Percentiles rank a stretch among this genome's conserved stretches.
Evolutionary conservation across 345 rosid genomes (phyloP).

Genomic region (Schrenkiella parvula): DNA sequence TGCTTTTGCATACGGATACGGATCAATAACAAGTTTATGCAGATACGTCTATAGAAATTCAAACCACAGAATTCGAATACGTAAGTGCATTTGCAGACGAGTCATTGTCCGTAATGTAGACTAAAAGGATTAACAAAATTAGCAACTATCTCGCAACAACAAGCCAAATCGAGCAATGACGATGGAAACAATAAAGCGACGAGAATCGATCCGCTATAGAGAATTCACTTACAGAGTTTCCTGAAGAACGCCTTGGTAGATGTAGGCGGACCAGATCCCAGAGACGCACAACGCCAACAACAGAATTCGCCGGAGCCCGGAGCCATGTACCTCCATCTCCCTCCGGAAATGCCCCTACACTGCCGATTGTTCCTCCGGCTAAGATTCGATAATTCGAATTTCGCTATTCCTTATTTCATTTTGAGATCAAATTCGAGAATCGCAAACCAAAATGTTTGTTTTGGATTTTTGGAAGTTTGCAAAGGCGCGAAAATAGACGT

Average conservation of each 20-base stretch:
- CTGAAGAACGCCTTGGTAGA: constrained; percentile 93
- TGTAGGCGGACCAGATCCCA: constrained; percentile 96
- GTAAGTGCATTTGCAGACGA: background rate
- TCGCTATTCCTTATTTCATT: background rate
- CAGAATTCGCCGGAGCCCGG: constrained; percentile 64
- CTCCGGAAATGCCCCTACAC: background rate
- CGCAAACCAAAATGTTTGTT: background rate
- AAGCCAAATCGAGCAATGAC: background rate
- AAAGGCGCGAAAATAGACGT: constrained; percentile 46
- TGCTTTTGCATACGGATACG: background rate
- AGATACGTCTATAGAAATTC: background rate
- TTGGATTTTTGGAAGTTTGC: background rate
- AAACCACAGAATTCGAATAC: background rate
- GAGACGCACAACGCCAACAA: constrained; percentile 79
- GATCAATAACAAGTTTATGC: background rate
- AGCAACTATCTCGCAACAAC: constrained; percentile 11
- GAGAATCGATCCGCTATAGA: background rate
- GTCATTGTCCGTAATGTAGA: background rate
- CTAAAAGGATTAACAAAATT: background rate
- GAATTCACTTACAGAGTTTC: constrained; percentile 67
- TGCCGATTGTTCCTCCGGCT: background rate
- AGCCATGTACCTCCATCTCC: constrained; percentile 61
- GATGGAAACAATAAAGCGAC: background rate
- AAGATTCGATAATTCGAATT: background rate
- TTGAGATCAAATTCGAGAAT: background rate